Evolutionary conservation across 1,284 basidiomycete genomes (phyloP), one percentile per base, ranked within the genome.

Genomic region (Heterobasidion irregulare): DNA sequence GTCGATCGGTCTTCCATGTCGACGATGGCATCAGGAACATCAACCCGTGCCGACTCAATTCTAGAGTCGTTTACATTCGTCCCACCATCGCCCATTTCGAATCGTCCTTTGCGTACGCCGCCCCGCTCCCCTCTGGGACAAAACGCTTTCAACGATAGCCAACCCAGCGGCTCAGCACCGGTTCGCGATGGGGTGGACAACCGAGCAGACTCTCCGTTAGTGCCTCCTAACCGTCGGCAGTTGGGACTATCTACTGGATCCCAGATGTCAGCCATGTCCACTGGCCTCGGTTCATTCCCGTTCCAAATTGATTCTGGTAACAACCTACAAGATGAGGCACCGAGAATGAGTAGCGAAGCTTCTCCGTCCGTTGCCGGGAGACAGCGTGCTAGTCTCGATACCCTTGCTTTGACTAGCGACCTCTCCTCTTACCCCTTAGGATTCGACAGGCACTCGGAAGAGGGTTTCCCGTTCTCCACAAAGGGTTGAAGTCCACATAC

Each of bases 31-130:
- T 83, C 83, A 38, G 79, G 81, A 10, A 73, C 83, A n/a, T 84
- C 84, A 19, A 82, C 82, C 3, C 75, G 78, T 56, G 84, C 86
- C 44, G 89, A 92, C 66, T 90, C 89, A 1, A 88, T 92, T 59
- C 75, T 92, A 19, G 88, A 89, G 68, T 84, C 80, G 26, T 92
- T 92, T 76, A 87, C 87, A 46, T 91, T 92, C 65, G 88, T 92
- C 8, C 89, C 89, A 19, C 89, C 89, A 0, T 89, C 86, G 4
- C 89, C 89, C 6, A 90, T 92, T 59, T 88, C 86, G 15, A 80
- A 86, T 62, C 75, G 84, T 50, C 89, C 88, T 9, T 72, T 83
- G 61, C 77, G 87, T 59, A 82, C 87, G 3, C 86, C 87, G 3
- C 84, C 84, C 35, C 80, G 82, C 54, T 89, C 86, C 16, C 87